Base-by-base conservation (phyloP, 306 rosid species). In the Trifolium subterraneum region DNA sequence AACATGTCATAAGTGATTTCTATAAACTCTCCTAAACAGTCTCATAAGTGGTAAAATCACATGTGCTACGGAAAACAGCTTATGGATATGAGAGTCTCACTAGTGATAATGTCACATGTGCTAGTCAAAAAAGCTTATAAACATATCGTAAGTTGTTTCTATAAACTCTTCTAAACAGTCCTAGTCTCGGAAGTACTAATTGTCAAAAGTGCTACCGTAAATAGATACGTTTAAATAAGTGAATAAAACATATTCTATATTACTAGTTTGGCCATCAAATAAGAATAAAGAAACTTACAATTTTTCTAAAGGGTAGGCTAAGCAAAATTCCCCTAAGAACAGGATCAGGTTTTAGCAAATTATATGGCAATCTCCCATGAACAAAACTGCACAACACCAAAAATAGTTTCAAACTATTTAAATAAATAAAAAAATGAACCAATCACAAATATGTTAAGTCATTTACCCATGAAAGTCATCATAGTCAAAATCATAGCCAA, bases 321-420 rank as follows among this genome's bases (percentile, higher is more conserved):
- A 82, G 87, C 74, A 93, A 83, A 72, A 91, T 86, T 77, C 87
- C 80, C 83, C 86, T 88, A 20, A 93, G 86, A 44, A 91, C 80
- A 71, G 84, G 91, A 66, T 93, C 98, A 74, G 96, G 85, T 74
- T 88, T 89, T 5, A 93, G 90, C 69, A 86, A 12, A 73, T 85
- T 42, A 78, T 93, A 93, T 9, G 98, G 91, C 86, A 93, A 82
- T 78, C 90, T 91, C 54, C 97, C 97, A 75, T 93, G 96, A 79
- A 91, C 96, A 75, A 71, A 88, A 51, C 97, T 93, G 88, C 41
- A 78, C 74, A 71, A 10, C 52, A 59, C 27, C 7, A 47, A 70
- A 60, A 73, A 44, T 48, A 23, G 22, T 18, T 48, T 75, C 23
- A 72, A 44, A 54, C 27, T 51, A 72, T 27, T 39, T 36, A 36